Evolutionary conservation across 1,284 basidiomycete species (phyloP), one percentile per base, ranked within the genome.

Genomic region (Sporisorium scitamineum): DNA sequence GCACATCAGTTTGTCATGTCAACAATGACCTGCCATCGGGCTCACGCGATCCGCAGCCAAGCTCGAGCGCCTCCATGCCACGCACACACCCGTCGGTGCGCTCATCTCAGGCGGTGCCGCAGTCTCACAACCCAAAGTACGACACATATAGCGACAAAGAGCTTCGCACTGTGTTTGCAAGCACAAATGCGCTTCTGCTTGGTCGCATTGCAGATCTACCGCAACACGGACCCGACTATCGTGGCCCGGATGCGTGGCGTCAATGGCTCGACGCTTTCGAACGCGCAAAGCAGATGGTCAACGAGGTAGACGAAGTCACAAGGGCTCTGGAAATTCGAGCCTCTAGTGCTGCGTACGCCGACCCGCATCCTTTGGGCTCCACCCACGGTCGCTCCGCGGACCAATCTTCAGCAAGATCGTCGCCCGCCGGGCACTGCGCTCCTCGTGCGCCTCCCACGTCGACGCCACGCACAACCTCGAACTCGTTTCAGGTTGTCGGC

Each of bases 401-500:
- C 2, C 20, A 26, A 13, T 7, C 39, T n/a, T 51, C 52, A 13
- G 26, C 37, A 14, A 51, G 31, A 39, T 18, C 50, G 4, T 18
- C 37, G 5, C 54, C 41, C n/a, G 29, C 32, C 1, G 22, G 42
- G 20, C 55, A 41, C 7, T 6, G 13, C 2, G 53, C 26, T 26
- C 16, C 34, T 0, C 18, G 24, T 13, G 18, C 39, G 16, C 3
- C 44, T 2, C 27, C 51, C 7, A 29, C 37, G 3, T 8, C 51
- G 5, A 31, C 55, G 8, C 16, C 51, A 11, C 53, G 65, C 5
- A 47, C 58, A 13, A 29, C 42, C 1, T 74, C 66, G 6, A 65
- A 26, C 51, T 74, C 71, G 0, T 74, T 65, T n/a, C 66, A 74
- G 50, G 54, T 70, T 24, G 54, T 70, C 1, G 71, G 71, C 34